Base-by-base conservation (phyloP, 2,329 filamentous ascomycete species). In the Penicillium nordicum region DNA sequence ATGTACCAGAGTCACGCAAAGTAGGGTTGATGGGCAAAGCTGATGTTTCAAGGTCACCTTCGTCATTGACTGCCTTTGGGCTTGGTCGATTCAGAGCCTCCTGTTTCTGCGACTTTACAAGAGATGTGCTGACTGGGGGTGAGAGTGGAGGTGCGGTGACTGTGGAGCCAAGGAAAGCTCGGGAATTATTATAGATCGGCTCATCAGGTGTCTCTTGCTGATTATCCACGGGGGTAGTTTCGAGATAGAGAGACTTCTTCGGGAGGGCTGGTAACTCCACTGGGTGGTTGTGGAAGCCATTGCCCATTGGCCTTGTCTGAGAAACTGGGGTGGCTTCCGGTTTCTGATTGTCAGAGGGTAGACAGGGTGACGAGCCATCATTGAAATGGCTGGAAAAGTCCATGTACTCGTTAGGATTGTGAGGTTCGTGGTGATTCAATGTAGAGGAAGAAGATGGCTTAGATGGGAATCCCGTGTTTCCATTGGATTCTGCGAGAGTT, bases 401-500 rank as follows among this genome's bases (percentile, higher is more conserved):
- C 60, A 37, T 60, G 48, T 38, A 55, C 30, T 44, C 41, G 23
- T 30, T 23, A 14, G 43, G 29, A 21, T 25, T 40, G 11, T 56
- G 45, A 23, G 56, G 30, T 36, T 61, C 63, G 30, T 61, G 58
- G 40, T 57, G 59, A 46, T 63, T 65, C 42, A 67, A 47, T 16
- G 61, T 60, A 12, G 61, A 64, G 45, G 60, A 50, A 21, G 63
- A 65, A 9, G 60, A 66, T 51, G 59, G 58, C 25, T 61, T 55
- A 49, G 62, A 61, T 25, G 58, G 25, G 34, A 63, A 66, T 23
- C 34, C 48, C 34, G 46, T 49, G 23, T 49, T 58, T 41, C 41
- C 57, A 18, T 58, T 63, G 18, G 59, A 60, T 36, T 61, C 64
- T n/a, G 63, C 57, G 14, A 66, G 63, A 11, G 63, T 64, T 9